phyloP scores from a whole-genome alignment of 768 basidiomycete species.

The Suillus spraguei region DNA sequence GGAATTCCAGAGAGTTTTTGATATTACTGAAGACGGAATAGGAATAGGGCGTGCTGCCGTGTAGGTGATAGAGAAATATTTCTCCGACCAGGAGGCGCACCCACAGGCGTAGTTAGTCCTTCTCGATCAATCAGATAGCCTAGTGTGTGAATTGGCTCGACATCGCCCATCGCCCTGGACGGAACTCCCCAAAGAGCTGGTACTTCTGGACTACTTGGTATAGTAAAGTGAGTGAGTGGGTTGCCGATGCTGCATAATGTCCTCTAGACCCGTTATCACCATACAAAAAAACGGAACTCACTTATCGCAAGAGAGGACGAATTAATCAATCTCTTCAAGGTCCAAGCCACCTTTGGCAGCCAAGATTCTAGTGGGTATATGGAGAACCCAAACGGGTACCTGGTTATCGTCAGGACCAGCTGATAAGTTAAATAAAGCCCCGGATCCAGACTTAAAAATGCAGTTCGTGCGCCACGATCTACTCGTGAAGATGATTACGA shows the following conservation, averaged over 20 bases:
- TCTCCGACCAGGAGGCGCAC: slow-evolving; percentile 29
- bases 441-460: slow-evolving; percentile 16
- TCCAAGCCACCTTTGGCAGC: slow-evolving; percentile 15
- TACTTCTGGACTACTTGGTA: slow-evolving; percentile 16
- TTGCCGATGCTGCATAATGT: slow-evolving; percentile 9
- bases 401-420: slow-evolving; percentile 14
- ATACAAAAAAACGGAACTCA: slow-evolving; percentile 8
- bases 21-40: slow-evolving; percentile 44
- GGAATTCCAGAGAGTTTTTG: slow-evolving; percentile 34
- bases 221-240: slow-evolving; percentile 12
- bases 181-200: slow-evolving; percentile 22
- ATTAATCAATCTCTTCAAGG: slow-evolving; percentile 12
- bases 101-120: slow-evolving; percentile 17
- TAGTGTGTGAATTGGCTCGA: slow-evolving; percentile 21
- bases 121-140: slow-evolving; percentile 29
- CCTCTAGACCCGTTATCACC: neutral
- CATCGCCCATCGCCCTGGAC: slow-evolving; percentile 26
- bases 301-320: slow-evolving; percentile 13
- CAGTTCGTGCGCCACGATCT: slow-evolving; percentile 14
- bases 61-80: slow-evolving; percentile 36
- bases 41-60: slow-evolving; percentile 33
- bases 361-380: slow-evolving; percentile 14
- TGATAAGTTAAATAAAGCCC: slow-evolving; percentile 17
- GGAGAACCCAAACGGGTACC: slow-evolving; percentile 17
- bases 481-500: neutral